Conservation (phyloP, 805 yeast species). For the Kodamaea hsintzibuensis region DNA sequence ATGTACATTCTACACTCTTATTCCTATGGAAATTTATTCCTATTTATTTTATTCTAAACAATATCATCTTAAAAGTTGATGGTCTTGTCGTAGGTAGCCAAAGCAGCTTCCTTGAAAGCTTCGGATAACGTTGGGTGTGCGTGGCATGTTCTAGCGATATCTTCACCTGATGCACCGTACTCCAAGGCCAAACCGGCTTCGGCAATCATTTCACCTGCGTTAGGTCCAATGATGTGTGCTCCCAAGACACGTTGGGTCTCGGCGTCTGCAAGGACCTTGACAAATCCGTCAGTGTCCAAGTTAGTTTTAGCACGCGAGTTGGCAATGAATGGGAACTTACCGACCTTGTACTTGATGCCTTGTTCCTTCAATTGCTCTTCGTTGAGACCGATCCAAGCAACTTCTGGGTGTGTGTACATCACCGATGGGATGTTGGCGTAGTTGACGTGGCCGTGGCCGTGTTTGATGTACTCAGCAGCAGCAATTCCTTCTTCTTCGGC, state of each 20-base stretch:
- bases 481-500: constrained; percentile 99
- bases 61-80: constrained; percentile 66
- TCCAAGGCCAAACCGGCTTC: constrained; percentile 97
- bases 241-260: constrained; percentile 97
- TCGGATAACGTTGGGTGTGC: constrained; percentile 98
- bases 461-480: constrained; percentile 91
- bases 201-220: constrained; percentile 99
- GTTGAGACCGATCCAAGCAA: constrained; percentile 98
- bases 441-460: constrained; percentile 97
- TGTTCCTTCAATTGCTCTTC: constrained; percentile 93
- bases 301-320: constrained; percentile 99
- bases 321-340: constrained; percentile 98
- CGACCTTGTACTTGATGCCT: constrained; percentile 88
- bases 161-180: constrained; percentile 98
- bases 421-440: constrained; percentile 97
- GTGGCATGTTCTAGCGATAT: constrained; percentile 94
- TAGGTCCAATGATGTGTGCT: constrained; percentile 95
- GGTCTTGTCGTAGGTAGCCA: constrained; percentile 89
- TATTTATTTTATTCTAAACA: background rate
- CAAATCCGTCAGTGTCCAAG: constrained; percentile 95
- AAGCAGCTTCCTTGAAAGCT: constrained; percentile 97
- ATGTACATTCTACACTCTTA: background rate
- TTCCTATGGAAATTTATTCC: background rate
- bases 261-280: constrained; percentile 92
- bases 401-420: constrained; percentile 99